Evolutionary conservation across 345 rosid genomes (phyloP).

Genomic region (Linum trigynum): DNA sequence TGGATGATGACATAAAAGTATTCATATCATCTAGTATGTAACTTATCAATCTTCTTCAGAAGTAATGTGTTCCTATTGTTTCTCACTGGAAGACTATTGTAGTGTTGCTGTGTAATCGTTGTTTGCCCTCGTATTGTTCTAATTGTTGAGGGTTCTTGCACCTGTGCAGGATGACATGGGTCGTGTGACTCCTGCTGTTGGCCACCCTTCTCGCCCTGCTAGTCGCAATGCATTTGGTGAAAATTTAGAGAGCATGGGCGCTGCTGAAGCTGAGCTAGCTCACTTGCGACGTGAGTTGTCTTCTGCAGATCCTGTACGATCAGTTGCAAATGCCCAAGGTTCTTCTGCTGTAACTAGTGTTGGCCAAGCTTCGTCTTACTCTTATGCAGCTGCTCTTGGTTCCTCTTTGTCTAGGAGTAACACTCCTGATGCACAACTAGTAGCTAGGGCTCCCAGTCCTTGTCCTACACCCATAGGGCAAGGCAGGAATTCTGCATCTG

Average conservation of each 20-base stretch:
- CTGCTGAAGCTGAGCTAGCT: constrained; percentile 45
- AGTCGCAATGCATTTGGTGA: constrained; percentile 73
- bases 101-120: background rate
- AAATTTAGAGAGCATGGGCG: constrained; percentile 28
- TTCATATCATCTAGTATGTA: too few relatives aligned
- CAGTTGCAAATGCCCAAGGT: constrained; percentile 39
- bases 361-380: constrained; percentile 45
- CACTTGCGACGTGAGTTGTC: constrained; percentile 31
- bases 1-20: background rate
- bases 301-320: constrained; percentile 27
- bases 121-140: background rate
- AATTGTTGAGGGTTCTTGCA: constrained; percentile 10
- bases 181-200: constrained; percentile 24
- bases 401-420: constrained; percentile 68
- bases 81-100: background rate
- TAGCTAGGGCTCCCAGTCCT: constrained; percentile 83
- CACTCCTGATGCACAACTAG: constrained; percentile 80
- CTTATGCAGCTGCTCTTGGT: constrained; percentile 79
- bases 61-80: background rate
- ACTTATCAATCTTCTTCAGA: background rate
- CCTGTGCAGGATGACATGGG: constrained; percentile 56
- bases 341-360: constrained; percentile 37
- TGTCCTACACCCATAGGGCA: constrained; percentile 76
- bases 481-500: constrained; percentile 45
- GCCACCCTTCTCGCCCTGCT: constrained; percentile 62